A percentile compares a stretch with the other conserved stretches of the same genome.
These are phyloP conservation scores for Allium fistulosum DNA, from an alignment of 106 monocot genomes.

Conservation along the genomic window DNA sequence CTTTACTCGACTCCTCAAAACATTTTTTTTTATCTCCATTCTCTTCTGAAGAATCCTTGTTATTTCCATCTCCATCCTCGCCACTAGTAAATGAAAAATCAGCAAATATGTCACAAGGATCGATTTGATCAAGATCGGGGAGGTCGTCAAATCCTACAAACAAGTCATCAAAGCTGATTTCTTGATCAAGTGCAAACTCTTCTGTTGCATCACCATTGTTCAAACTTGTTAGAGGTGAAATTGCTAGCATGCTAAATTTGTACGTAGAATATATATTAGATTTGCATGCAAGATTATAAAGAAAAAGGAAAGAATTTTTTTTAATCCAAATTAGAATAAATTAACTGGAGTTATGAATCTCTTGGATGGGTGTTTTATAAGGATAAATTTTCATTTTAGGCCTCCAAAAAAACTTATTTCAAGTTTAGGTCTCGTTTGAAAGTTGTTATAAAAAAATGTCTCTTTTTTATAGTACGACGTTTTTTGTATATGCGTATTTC, in stretches of 20 bases:
- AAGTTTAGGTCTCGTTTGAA: too few species aligned
- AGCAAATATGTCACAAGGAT: not conserved
- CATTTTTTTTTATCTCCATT: not conserved
- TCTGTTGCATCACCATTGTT: not conserved
- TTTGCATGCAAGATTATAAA: conserved; percentile 1
- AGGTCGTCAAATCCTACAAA: conserved; percentile 6
- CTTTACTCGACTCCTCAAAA: not conserved
- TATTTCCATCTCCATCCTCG: not conserved
- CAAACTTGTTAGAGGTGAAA: conserved; percentile 1
- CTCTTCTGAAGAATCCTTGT: not conserved
- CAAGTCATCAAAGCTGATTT: conserved; percentile 5
- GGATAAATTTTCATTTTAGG: too few species aligned
- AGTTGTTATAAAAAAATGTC: too few species aligned
- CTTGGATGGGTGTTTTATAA: too few species aligned
- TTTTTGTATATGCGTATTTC: too few species aligned
- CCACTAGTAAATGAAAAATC: not conserved
- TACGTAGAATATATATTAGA: conserved; percentile 1
- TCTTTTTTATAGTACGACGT: too few species aligned
- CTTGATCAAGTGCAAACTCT: conserved; percentile 6
- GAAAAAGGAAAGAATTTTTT: not conserved
- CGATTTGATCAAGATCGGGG: conserved; percentile 5
- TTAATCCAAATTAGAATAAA: too few species aligned
- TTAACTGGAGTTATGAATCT: too few species aligned
- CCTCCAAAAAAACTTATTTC: too few species aligned
- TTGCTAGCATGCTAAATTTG: conserved; percentile 4